These are phyloP conservation scores for Flaveria sonorensis DNA, from an alignment of 129 eudicot genomes.

Conservation along the genomic window DNA sequence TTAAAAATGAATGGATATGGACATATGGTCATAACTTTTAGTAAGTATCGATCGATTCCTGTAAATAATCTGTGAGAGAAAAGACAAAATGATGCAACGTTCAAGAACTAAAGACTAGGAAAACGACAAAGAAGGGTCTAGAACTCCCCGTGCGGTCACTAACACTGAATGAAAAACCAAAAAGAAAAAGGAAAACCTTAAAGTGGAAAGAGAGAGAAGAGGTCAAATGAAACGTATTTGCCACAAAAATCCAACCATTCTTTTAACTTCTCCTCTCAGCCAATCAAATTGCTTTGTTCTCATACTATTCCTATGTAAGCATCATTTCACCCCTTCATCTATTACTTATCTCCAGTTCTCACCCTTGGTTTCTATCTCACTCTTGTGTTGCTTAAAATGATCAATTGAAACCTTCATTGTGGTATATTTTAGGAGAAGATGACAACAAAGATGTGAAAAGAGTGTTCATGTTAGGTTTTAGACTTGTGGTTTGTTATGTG, in stretches of 20 bases:
- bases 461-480: neutral
- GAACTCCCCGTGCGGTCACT: conserved; percentile 22
- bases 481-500: no score
- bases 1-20: neutral
- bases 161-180: conserved; percentile 19
- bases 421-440: neutral
- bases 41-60: neutral
- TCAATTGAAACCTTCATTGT: neutral
- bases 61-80: neutral
- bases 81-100: conserved; percentile 27
- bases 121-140: conserved; percentile 27
- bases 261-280: conserved; percentile 35
- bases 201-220: conserved; percentile 25
- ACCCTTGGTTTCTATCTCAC: neutral
- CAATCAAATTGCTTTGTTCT: conserved; percentile 37
- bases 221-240: conserved; percentile 40
- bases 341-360: neutral
- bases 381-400: neutral
- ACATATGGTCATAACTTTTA: neutral
- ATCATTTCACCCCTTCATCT: conserved; percentile 24
- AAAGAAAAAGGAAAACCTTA: conserved; percentile 32
- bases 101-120: conserved; percentile 7
- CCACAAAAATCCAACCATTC: conserved; percentile 34
- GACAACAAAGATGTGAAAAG: no score
- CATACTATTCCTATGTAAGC: conserved; percentile 14